Base-by-base conservation (phyloP, 371 early-diverging fungal species). In the Capniomyces stellatus region DNA sequence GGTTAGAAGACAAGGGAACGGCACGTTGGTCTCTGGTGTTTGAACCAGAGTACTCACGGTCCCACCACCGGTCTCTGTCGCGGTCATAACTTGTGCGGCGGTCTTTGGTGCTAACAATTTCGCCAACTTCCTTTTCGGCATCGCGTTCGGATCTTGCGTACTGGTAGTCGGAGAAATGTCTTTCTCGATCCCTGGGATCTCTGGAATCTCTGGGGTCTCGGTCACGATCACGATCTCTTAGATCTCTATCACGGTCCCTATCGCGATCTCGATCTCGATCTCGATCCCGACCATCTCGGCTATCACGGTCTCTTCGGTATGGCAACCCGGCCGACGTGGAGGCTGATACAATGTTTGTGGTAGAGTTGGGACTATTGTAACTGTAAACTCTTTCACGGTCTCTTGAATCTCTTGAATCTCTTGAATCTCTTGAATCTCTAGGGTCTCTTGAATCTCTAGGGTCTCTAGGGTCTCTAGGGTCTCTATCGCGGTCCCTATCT, bases 401-500 rank as follows among this genome's bases (percentile, higher is more conserved):
- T n/a, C 35, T 35, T 10, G 35, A 35, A 35, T 35, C 35, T n/a
- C n/a, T n/a, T n/a, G n/a, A n/a, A n/a, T n/a, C n/a, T n/a, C 35
- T 35, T 10, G 35, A 35, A 35, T 35, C 35, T n/a, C n/a, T n/a
- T n/a, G n/a, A n/a, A n/a, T n/a, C n/a, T n/a, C 15, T 15, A 35
- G 10, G 35, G 35, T 6, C 6, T 10, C 6, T 10, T 15, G 35
- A 35, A 35, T 35, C 10, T 6, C 15, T 15, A 15, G 10, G 49
- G n/a, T 27, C 30, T 27, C 49, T 24, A 27, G 6, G 10, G n/a
- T 27, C 25, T 8, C 28, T 27, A n/a, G 8, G 28, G n/a, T 49
- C 49, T 49, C 49, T 49, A n/a, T 49, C 29, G 4, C 49, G 15
- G 28, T 49, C 49, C 28, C 49, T 29, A 29, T 49, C 29, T 24